Conservation (phyloP, 371 early-diverging fungal species). For the Parasitella parasitica region DNA sequence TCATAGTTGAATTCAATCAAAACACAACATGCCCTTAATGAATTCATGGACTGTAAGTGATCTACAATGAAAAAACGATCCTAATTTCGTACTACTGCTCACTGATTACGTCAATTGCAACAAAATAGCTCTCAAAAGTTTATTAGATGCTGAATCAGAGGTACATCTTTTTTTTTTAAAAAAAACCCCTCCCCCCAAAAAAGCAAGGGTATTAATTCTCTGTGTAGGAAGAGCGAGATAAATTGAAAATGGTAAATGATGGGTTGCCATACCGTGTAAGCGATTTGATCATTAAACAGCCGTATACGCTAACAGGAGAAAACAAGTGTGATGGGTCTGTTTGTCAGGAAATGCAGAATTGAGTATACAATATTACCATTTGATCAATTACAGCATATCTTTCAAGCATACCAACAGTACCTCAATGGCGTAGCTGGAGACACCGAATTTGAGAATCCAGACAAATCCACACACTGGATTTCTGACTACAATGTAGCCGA, state of each 20-base stretch:
- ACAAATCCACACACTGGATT: constrained; percentile 19
- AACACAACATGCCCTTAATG: not conserved
- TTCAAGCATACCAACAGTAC: constrained; percentile 26
- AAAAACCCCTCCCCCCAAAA: no score
- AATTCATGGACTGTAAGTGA: constrained; percentile 9
- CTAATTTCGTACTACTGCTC: no score
- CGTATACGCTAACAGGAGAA: constrained; percentile 25
- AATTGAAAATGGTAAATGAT: not conserved
- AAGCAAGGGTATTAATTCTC: not conserved
- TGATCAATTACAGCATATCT: constrained; percentile 20
- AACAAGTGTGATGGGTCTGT: constrained; percentile 39
- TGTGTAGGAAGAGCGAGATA: not conserved
- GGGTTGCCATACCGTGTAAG: no score
- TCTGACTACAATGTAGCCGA: constrained; percentile 30
- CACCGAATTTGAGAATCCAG: not conserved
- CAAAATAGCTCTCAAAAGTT: not conserved
- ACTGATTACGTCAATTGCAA: no score
- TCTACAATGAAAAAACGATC: not conserved
- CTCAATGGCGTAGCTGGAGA: constrained; percentile 2
- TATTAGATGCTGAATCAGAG: not conserved
- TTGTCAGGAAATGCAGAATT: constrained; percentile 35
- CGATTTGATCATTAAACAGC: no score
- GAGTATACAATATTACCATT: constrained; percentile 28
- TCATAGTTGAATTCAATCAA: not conserved
- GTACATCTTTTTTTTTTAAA: no score